These are phyloP conservation scores for Fraxinus anomala DNA, from an alignment of 257 asterid species.

Conservation along the genomic window DNA sequence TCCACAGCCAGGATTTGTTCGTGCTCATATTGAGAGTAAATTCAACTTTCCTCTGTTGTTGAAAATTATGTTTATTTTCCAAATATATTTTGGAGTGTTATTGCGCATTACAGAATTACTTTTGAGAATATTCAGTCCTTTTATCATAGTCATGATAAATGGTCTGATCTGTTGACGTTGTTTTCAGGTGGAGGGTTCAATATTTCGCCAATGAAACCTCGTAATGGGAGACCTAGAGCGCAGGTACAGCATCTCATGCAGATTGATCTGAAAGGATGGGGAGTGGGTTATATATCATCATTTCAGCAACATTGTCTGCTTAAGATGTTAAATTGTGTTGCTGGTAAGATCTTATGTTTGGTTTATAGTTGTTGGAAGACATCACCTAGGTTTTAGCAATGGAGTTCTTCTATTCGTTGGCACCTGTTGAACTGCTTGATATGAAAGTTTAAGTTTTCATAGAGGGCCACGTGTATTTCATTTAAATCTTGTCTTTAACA, in stretches of 20 bases:
- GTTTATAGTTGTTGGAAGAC: slow-evolving; percentile 13
- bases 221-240: slow-evolving; percentile 81
- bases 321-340: slow-evolving; percentile 94
- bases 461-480: not conserved
- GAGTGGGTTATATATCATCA: slow-evolving; percentile 78
- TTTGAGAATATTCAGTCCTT: no score
- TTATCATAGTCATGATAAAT: no score
- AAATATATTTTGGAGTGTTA: not conserved
- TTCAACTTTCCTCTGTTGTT: slow-evolving; percentile 30
- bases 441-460: not conserved
- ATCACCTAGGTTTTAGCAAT: not conserved
- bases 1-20: slow-evolving; percentile 89
- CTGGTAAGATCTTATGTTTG: slow-evolving; percentile 62
- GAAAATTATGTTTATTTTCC: slow-evolving; percentile 20
- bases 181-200: slow-evolving; percentile 89
- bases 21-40: slow-evolving; percentile 93
- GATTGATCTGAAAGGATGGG: slow-evolving; percentile 96
- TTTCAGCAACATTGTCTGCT: slow-evolving; percentile 96
- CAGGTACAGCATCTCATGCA: slow-evolving; percentile 99
- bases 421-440: not conserved
- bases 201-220: slow-evolving; percentile 84
- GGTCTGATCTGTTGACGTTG: not conserved
- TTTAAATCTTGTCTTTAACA: not conserved
- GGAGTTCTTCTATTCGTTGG: not conserved
- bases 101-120: not conserved